Conservation (phyloP, 257 asterid species). For the Eustoma russellianum region DNA sequence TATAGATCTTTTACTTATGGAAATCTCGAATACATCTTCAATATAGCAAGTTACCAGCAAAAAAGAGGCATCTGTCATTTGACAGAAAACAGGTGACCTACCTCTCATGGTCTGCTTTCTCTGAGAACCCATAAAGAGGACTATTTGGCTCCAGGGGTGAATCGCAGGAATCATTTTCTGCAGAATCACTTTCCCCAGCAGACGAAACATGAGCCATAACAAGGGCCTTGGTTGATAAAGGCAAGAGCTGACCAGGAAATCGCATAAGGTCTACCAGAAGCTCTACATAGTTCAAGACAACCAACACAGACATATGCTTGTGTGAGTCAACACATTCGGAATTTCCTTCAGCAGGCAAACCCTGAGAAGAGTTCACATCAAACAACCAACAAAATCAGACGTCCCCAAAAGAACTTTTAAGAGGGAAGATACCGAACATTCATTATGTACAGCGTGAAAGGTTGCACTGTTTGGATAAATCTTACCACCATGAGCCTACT, state of each 20-base stretch:
- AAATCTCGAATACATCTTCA: too few relatives aligned
- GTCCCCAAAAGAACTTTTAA: too few relatives aligned
- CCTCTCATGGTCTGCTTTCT: conserved; percentile 75
- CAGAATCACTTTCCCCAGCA: conserved; percentile 98
- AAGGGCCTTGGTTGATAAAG: conserved; percentile 72
- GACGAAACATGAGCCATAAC: conserved; percentile 80
- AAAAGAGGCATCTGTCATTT: neutral
- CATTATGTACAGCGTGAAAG: too few relatives aligned
- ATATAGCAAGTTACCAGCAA: neutral
- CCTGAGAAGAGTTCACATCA: conserved; percentile 53
- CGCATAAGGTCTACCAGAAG: conserved; percentile 78
- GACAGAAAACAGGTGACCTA: conserved; percentile 11
- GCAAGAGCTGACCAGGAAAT: conserved; percentile 87
- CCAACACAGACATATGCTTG: conserved; percentile 88
- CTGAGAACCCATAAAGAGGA: conserved; percentile 85
- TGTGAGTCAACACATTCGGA: conserved; percentile 75
- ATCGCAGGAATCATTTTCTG: conserved; percentile 99
- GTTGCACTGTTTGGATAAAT: conserved; percentile 3
- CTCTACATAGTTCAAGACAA: conserved; percentile 69
- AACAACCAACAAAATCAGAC: neutral
- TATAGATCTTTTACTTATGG: too few relatives aligned
- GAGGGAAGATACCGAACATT: too few relatives aligned
- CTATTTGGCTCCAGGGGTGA: conserved; percentile 98
- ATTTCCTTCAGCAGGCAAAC: conserved; percentile 86
- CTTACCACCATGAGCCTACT: conserved; percentile 89